Percentiles rank a stretch among this genome's conserved stretches.
phyloP scores from a whole-genome alignment of 2,329 filamentous ascomycete genomes.

The Basipetospora chlamydospora region DNA sequence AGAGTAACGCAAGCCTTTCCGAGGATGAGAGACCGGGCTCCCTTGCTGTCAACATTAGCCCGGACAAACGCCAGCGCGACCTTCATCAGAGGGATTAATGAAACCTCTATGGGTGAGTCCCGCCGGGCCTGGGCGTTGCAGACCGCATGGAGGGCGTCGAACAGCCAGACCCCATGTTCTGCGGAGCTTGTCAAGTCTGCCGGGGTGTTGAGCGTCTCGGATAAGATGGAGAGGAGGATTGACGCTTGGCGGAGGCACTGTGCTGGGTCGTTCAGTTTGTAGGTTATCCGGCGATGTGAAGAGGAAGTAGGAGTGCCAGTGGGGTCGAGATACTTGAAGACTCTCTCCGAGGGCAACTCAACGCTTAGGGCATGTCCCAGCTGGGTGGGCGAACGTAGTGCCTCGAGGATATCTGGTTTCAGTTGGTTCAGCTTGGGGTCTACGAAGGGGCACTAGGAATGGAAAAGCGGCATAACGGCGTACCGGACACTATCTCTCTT shows the following conservation, averaged over 20 bases:
- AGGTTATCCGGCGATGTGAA: constrained; percentile 5
- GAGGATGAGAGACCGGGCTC: constrained; percentile 1
- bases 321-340: constrained; percentile 1
- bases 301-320: not conserved
- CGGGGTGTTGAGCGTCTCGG: not conserved
- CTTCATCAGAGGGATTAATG: constrained; percentile 2
- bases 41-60: not conserved
- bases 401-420: constrained; percentile 2
- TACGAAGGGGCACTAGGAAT: not conserved
- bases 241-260: constrained; percentile 1
- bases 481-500: constrained; percentile 31
- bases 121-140: constrained; percentile 3
- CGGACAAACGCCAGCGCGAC: constrained; percentile 1
- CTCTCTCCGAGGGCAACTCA: constrained; percentile 2
- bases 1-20: constrained; percentile 3
- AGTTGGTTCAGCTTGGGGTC: not conserved
- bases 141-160: constrained; percentile 4
- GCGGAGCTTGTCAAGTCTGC: not conserved
- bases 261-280: constrained; percentile 5
- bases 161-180: constrained; percentile 5
- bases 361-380: not conserved
- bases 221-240: not conserved
- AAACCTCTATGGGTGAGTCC: constrained; percentile 1
- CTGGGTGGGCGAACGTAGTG: too few relatives aligned
- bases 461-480: too few relatives aligned